Evolutionary conservation across 306 rosid genomes (phyloP), one percentile per base, ranked within the genome.

Genomic region (Prosopis cineraria): DNA sequence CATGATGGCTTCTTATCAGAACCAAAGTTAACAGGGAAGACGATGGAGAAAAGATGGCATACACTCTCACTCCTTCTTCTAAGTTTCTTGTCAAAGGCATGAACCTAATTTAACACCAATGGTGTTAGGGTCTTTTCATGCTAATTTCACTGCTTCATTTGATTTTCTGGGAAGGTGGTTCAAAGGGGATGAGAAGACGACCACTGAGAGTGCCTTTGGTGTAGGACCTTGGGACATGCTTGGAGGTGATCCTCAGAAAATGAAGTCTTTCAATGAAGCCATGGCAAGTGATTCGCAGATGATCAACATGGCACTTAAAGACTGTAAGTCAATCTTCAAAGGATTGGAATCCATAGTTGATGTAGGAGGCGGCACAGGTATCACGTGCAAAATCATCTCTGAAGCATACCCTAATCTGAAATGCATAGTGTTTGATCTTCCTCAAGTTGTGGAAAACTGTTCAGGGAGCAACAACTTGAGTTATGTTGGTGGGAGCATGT

Each of bases 201-300:
- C 80, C 0, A 67, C 75, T 75, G 87, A 53, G 44, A 43, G 55
- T 6, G 78, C 73, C 1, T 83, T 70, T 72, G 88, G 81, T 12
- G 55, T 69, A 52, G 27, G 34, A 3, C 14, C 84, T 0, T 86
- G 85, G 88, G 85, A 75, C 1, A 73, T 76, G 12, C 79, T 65
- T 2, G 10, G 33, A 0, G 27, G 44, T 20, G 80, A 84, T 24
- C 73, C 81, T n/a, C 63, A 40, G 3, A 58, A 60, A 22, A 75
- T 31, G 14, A 27, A 19, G 5, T 3, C 16, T 7, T 86, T 89
- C 48, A 81, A 83, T 24, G 74, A 82, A 6, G 85, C 72, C 11
- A 84, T 86, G 89, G 83, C 84, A 0, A 68, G 86, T 73, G 87
- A 84, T 82, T 86, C 93, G 7, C 52, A 53, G 12, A 73, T 84